Conservation (phyloP, 2,329 filamentous ascomycete species). For the Periglandula ipomoeae region DNA sequence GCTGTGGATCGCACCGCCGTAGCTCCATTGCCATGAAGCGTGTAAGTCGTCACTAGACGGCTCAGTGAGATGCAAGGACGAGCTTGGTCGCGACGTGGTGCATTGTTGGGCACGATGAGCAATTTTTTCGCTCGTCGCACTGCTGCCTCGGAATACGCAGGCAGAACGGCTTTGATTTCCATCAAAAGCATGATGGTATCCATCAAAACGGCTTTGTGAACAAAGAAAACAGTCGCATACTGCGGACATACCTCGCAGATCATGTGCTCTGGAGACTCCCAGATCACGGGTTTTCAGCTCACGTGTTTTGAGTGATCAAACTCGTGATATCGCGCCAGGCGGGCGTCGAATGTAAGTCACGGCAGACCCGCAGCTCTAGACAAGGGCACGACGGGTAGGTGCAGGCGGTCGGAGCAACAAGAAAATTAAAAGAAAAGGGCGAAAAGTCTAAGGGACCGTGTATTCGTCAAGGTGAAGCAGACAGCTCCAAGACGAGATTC, state of each 20-base stretch:
- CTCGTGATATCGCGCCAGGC: slow-evolving; percentile 37
- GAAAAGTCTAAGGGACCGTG: not conserved
- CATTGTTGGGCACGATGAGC: not conserved
- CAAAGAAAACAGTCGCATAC: slow-evolving; percentile 12
- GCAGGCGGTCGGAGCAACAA: not conserved
- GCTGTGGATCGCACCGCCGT: not conserved
- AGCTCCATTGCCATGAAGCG: not conserved
- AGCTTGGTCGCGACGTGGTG: not conserved
- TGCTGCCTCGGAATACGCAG: not conserved
- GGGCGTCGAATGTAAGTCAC: slow-evolving; percentile 21
- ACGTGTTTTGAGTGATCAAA: slow-evolving; percentile 37
- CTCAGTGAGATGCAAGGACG: not conserved
- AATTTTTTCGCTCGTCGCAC: not conserved
- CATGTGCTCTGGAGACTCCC: slow-evolving; percentile 30
- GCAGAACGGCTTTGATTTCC: not conserved
- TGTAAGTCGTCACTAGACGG: slow-evolving; percentile 6
- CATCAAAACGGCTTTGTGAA: slow-evolving; percentile 13
- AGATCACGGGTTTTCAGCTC: slow-evolving; percentile 37
- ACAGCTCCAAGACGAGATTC: slow-evolving; percentile 11
- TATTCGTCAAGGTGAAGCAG: not conserved
- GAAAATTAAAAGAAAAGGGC: slow-evolving; percentile 7
- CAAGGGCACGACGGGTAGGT: slow-evolving; percentile 3
- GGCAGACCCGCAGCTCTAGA: slow-evolving; percentile 11
- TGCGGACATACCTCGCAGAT: slow-evolving; percentile 35
- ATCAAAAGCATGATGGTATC: slow-evolving; percentile 3